Evolutionary conservation across 148 eudicot species (phyloP).

Genomic region (Vaccinium macrocarpon): DNA sequence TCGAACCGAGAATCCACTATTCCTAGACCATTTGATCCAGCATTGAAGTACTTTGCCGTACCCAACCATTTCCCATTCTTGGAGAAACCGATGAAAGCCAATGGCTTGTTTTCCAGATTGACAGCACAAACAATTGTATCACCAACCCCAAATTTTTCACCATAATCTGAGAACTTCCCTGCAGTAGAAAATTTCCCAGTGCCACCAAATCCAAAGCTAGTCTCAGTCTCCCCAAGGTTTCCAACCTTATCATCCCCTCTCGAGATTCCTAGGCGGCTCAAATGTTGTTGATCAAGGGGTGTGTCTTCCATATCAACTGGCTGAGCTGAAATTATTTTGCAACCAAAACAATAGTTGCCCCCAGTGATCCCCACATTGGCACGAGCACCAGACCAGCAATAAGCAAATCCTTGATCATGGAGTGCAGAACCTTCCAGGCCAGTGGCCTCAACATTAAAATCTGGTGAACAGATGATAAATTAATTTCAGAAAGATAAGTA

Average conservation of each 20-base stretch:
- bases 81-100: conserved; percentile 48
- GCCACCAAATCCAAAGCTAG: conserved; percentile 63
- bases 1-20: conserved; percentile 28
- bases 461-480: conserved; percentile 28
- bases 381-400: conserved; percentile 85
- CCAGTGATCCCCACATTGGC: conserved; percentile 54
- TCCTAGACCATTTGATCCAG: conserved; percentile 35
- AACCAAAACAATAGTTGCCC: conserved; percentile 72
- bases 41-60: conserved; percentile 35
- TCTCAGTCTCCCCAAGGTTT: conserved; percentile 58
- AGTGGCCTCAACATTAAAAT: conserved; percentile 53
- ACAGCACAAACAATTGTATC: conserved; percentile 61
- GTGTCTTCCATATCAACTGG: conserved; percentile 57
- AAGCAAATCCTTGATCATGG: conserved; percentile 54
- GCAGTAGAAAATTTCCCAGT: conserved; percentile 54
- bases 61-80: conserved; percentile 63
- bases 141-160: conserved; percentile 56
- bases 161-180: conserved; percentile 44
- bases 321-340: conserved; percentile 52
- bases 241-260: conserved; percentile 51
- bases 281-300: conserved; percentile 41
- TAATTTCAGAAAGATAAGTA: not conserved
- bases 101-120: conserved; percentile 48
- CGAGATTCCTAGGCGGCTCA: conserved; percentile 61
- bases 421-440: conserved; percentile 52